Conservation (phyloP, 306 rosid species). For the Sechiopsis laciniata region DNA sequence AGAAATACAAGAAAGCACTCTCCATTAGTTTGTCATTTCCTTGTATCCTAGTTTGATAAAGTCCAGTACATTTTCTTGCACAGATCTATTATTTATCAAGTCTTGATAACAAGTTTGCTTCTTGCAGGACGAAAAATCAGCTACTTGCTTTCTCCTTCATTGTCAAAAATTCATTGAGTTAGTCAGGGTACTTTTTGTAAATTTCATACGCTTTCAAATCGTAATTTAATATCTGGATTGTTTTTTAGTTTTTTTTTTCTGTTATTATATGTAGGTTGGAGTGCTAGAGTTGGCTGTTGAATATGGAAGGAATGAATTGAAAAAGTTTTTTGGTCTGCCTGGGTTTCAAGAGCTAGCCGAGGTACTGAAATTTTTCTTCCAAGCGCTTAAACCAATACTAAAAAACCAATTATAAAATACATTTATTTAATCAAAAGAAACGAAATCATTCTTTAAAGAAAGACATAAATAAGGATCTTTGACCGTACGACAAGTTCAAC, state of each 20-base stretch:
- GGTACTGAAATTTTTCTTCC: conserved; percentile 38
- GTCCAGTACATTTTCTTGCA: background rate
- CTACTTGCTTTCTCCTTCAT: conserved; percentile 89
- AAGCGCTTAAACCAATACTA: background rate
- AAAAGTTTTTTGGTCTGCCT: conserved; percentile 54
- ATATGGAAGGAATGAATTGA: conserved; percentile 75
- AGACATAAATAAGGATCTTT: too few species aligned
- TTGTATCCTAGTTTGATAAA: conserved; percentile 1
- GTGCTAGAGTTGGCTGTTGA: conserved; percentile 82
- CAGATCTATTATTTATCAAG: background rate
- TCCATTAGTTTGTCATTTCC: background rate
- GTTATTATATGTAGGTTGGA: conserved; percentile 53
- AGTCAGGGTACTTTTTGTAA: conserved; percentile 66
- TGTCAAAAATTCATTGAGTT: conserved; percentile 90
- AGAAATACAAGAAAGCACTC: background rate
- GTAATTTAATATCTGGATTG: background rate
- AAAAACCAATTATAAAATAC: too few species aligned
- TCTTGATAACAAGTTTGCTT: conserved; percentile 28
- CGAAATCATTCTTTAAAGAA: too few species aligned
- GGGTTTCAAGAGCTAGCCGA: conserved; percentile 67
- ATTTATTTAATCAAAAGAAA: too few species aligned
- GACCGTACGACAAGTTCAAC: too few species aligned
- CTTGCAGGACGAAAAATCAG: conserved; percentile 84
- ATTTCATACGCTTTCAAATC: background rate
- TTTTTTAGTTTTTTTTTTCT: conserved; percentile 23